Evolutionary conservation across 768 basidiomycete species (phyloP).

Genomic region (Boletales sp.): DNA sequence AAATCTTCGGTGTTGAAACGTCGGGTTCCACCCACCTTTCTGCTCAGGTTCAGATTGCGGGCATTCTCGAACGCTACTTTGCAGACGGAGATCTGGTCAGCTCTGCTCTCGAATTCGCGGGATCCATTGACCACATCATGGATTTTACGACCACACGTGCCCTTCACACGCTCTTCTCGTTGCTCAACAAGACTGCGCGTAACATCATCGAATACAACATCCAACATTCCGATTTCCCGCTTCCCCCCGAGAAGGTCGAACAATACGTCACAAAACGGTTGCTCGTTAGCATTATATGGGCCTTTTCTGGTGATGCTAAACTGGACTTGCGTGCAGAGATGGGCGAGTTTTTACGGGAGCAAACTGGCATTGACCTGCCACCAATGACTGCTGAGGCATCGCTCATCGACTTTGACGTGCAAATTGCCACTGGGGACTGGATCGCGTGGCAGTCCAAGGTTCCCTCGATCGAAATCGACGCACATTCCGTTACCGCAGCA

Average conservation of each 20-base stretch:
- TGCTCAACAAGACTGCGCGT: constrained; percentile 93
- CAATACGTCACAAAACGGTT: constrained; percentile 89
- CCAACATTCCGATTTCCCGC: constrained; percentile 93
- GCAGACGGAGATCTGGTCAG: constrained; percentile 77
- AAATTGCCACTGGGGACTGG: constrained; percentile 85
- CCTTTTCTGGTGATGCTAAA: constrained; percentile 95
- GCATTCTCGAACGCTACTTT: constrained; percentile 80
- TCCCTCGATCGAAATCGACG: constrained; percentile 93
- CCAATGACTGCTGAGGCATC: constrained; percentile 71
- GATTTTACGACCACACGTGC: constrained; percentile 92
- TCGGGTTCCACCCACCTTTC: constrained; percentile 58
- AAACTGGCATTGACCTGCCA: constrained; percentile 89
- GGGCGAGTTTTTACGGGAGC: constrained; percentile 80
- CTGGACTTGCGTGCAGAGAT: constrained; percentile 84
- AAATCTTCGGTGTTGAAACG: constrained; percentile 42
- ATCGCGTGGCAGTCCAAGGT: constrained; percentile 88
- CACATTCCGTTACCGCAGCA: constrained; percentile 91
- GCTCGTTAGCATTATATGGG: constrained; percentile 93
- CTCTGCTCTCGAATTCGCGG: constrained; percentile 74
- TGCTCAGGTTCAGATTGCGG: constrained; percentile 73
- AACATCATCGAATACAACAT: constrained; percentile 93
- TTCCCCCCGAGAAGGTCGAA: constrained; percentile 78
- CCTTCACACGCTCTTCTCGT: constrained; percentile 93
- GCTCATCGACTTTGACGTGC: constrained; percentile 93
- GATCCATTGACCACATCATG: constrained; percentile 96